phyloP scores from a whole-genome alignment of 129 eudicot species.

The Calendula officinalis region DNA sequence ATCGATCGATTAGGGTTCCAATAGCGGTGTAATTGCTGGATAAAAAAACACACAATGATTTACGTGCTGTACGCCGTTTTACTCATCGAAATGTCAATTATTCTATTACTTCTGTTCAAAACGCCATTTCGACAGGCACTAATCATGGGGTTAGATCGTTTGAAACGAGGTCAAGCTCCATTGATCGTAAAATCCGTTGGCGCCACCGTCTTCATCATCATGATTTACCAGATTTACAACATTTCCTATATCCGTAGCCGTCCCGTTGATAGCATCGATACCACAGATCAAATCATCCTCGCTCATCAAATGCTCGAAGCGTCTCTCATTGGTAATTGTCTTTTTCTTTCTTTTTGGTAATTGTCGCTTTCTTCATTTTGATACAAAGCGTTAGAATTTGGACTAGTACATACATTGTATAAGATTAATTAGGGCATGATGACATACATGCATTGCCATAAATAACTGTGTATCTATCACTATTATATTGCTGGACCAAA shows the following conservation, averaged over 20 bases:
- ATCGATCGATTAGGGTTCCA: no score
- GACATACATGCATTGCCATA: no score
- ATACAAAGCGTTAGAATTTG: no score
- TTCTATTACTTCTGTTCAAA: constrained; percentile 55
- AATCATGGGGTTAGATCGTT: constrained; percentile 51
- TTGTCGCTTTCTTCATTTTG: background rate
- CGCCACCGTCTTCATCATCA: constrained; percentile 50
- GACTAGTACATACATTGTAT: no score
- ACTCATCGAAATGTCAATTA: constrained; percentile 47
- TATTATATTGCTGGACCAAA: no score
- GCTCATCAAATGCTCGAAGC: constrained; percentile 60
- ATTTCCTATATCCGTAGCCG: constrained; percentile 48
- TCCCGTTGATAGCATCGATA: constrained; percentile 45
- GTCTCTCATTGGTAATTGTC: constrained; percentile 63
- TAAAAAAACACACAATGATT: constrained; percentile 31
- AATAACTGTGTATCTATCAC: no score
- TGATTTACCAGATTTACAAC: constrained; percentile 42
- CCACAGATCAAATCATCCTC: constrained; percentile 66
- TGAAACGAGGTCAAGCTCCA: constrained; percentile 71
- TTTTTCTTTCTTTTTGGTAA: background rate
- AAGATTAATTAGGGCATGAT: no score
- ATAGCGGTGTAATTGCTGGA: constrained; percentile 5
- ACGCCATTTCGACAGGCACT: constrained; percentile 65
- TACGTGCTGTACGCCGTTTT: constrained; percentile 47
- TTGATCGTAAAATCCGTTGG: constrained; percentile 58